Conservation (phyloP, 306 rosid genomes). For the Trifolium dubium region DNA sequence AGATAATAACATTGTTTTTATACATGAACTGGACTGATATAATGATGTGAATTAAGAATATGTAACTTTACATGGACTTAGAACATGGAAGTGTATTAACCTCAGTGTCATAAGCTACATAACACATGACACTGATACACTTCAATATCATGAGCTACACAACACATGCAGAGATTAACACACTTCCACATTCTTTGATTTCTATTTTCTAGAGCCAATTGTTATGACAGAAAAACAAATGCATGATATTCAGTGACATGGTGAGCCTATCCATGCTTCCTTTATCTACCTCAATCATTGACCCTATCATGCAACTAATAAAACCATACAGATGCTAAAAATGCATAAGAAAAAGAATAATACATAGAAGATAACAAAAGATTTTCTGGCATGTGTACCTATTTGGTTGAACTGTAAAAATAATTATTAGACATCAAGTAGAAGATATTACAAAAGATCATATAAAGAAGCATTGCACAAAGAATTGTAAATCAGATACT, state of each 20-base stretch:
- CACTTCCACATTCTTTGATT: too few relatives aligned
- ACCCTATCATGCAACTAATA: constrained; percentile 34
- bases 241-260: neutral
- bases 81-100: too few relatives aligned
- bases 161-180: too few relatives aligned
- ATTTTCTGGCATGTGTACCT: constrained; percentile 25
- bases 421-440: constrained; percentile 39
- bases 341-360: neutral
- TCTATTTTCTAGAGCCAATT: too few relatives aligned
- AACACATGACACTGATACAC: too few relatives aligned
- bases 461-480: constrained; percentile 22
- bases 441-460: constrained; percentile 18
- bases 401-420: constrained; percentile 31
- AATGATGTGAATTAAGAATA: too few relatives aligned
- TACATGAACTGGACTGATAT: too few relatives aligned
- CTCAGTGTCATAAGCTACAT: too few relatives aligned
- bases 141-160: too few relatives aligned
- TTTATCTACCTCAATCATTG: constrained; percentile 14
- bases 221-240: constrained; percentile 10
- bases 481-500: constrained; percentile 42
- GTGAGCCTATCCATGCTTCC: constrained; percentile 20
- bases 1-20: too few relatives aligned
- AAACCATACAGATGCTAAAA: constrained; percentile 31
- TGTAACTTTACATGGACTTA: too few relatives aligned
- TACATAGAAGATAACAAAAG: neutral